Conservation (phyloP, 73 alveolate genomes). For the Vitrella brassicaformis region DNA sequence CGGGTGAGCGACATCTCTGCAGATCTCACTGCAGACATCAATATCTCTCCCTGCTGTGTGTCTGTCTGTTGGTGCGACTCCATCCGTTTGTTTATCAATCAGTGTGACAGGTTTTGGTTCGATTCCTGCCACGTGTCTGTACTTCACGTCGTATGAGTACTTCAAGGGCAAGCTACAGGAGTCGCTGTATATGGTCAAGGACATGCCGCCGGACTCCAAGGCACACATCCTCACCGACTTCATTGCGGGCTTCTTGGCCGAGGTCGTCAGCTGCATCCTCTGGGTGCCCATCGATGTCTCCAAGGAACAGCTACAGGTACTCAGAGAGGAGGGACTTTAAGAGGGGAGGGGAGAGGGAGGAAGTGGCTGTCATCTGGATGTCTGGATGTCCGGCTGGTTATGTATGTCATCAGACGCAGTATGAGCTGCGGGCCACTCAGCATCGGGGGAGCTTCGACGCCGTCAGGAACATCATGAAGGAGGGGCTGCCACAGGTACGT, state of each 20-base stretch:
- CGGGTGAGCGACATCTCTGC: constrained; percentile 13
- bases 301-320: constrained; percentile 72
- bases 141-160: constrained; percentile 56
- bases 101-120: constrained; percentile 41
- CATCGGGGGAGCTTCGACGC: background rate
- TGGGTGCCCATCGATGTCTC: constrained; percentile 79
- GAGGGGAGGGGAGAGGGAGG: background rate
- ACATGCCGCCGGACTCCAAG: too few relatives aligned
- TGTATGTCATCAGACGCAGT: background rate
- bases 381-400: background rate
- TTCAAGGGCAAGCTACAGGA: constrained; percentile 31
- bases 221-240: too few relatives aligned
- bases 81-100: constrained; percentile 16
- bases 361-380: background rate
- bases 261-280: constrained; percentile 56
- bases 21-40: too few relatives aligned
- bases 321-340: background rate
- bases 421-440: background rate
- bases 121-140: constrained; percentile 56
- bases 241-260: constrained; percentile 73
- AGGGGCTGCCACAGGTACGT: background rate
- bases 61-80: background rate
- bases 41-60: too few relatives aligned
- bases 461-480: background rate
- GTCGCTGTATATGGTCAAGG: background rate